Evolutionary conservation across 345 rosid genomes (phyloP), one percentile per base, ranked within the genome.

Genomic region (Acer negundo): DNA sequence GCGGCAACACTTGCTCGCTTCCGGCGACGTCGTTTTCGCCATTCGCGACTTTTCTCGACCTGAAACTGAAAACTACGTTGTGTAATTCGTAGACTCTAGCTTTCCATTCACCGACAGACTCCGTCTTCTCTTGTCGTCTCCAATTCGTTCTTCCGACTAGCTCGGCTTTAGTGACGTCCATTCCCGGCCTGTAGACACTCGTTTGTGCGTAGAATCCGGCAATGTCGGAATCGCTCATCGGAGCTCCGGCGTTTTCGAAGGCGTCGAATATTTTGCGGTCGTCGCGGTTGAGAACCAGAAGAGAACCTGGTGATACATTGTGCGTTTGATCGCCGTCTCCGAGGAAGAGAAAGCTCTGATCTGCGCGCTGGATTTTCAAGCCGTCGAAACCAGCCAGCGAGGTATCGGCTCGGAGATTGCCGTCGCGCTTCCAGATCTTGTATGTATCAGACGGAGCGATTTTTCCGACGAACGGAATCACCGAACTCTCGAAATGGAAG

Each of bases 381-480:
- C 97, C 94, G 71, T 95, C 99, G 73, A 95, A 95, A 17, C 99
- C 98, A 7, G 95, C 94, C 1, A 95, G 62, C 1, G 97, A 90
- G 2, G 91, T 89, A 67, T 95, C 99, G 0, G 95, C 99, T 6
- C 99, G 90, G 80, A 95, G 88, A 53, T 92, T 91, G 2, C 95
- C 98, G 26, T 93, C 98, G 20, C 90, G 93, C 79, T 95, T 95
- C 99, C 99, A 95, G 82, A 95, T 91, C 85, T 86, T 92, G 84
- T 92, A 95, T 0, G 98, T 95, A n/a, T 95, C 99, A 0, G 98
- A 92, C 53, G 99, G 99, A 22, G 98, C 98, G 19, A 95, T 87
- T 64, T 89, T 94, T 0, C 92, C 90, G 38, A 95, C 89, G 81
- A 95, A 95, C 0, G 99, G 99, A 49, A 95, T 94, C 56, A 95